phyloP scores from a whole-genome alignment of 2,329 filamentous ascomycete species.

The Fusarium dlaminii region DNA sequence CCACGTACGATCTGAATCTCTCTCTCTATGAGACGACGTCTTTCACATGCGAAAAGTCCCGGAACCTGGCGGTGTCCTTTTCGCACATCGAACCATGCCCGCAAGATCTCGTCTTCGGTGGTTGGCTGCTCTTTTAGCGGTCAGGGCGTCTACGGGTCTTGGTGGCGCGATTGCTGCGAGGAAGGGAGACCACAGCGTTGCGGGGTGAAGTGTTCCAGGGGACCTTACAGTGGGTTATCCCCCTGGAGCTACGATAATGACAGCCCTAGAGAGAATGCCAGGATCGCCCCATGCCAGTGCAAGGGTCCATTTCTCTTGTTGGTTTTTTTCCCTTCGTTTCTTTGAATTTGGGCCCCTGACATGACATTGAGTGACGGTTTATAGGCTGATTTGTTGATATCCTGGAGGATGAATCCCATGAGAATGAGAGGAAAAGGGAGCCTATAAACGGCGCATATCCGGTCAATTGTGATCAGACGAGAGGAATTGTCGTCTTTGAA shows the following conservation, averaged over 20 bases:
- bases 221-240: constrained; percentile 10
- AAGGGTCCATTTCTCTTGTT: constrained; percentile 7
- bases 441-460: constrained; percentile 32
- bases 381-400: constrained; percentile 31
- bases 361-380: constrained; percentile 20
- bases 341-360: background rate
- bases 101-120: constrained; percentile 7
- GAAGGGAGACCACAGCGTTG: constrained; percentile 14
- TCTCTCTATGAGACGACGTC: background rate
- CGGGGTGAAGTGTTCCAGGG: constrained; percentile 33
- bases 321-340: background rate
- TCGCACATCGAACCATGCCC: constrained; percentile 33
- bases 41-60: constrained; percentile 34
- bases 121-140: constrained; percentile 30
- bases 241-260: constrained; percentile 8
- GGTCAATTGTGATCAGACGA: constrained; percentile 22
- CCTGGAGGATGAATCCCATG: background rate
- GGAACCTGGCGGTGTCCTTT: constrained; percentile 36
- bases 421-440: constrained; percentile 11
- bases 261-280: constrained; percentile 15
- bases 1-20: constrained; percentile 27
- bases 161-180: constrained; percentile 28
- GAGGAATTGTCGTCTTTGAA: constrained; percentile 1
- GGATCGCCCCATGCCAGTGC: constrained; percentile 8
- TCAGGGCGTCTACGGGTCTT: constrained; percentile 26